Evolutionary conservation across 2,329 filamentous ascomycete genomes (phyloP), one percentile per base, ranked within the genome.

Genomic region (Thyridium curvatum): DNA sequence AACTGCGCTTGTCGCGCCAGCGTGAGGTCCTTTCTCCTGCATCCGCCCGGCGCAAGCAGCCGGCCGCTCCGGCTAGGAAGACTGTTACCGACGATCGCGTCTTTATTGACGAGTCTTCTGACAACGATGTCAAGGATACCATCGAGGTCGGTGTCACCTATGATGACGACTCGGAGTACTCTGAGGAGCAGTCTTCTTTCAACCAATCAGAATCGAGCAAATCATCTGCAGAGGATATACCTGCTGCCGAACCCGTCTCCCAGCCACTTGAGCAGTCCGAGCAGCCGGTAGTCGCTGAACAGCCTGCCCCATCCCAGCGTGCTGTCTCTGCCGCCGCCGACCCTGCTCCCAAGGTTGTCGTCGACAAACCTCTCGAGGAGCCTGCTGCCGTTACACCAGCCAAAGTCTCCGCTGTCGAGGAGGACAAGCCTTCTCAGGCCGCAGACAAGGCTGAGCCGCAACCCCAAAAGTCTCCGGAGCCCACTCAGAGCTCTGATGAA

Each of bases 91-190:
- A 63, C 41, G 34, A 54, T 28, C 54, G 51, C 43, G 45, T 54
- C 35, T 61, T 60, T 29, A 43, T 52, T 12, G 57, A 66, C 37
- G 54, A 56, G 18, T 49, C 48, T 3, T 55, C 60, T 1, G 58
- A 61, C 34, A 68, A 68, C 18, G 67, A 74, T 32, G 69, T 77
- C 18, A 68, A 74, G 51, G 74, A 78, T 50, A 77, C 72, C 12
- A 78, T 78, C 43, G 69, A 77, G 49, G 74, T 77, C 35, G 70
- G 72, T 34, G 67, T 69, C 31, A 59, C 60, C 26, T 59, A 59
- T 15, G 59, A 57, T 35, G 50, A 53, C 15, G 41, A 43, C 3
- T 40, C 55, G 26, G 58, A 55, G 13, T 54, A 52, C 13, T 55
- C 56, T 8, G 58, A 60, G 12, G 54, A 48, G 5, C 50, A 50